These are phyloP conservation scores for Clitoria ternatea DNA, from an alignment of 306 rosid species.

Conservation along the genomic window DNA sequence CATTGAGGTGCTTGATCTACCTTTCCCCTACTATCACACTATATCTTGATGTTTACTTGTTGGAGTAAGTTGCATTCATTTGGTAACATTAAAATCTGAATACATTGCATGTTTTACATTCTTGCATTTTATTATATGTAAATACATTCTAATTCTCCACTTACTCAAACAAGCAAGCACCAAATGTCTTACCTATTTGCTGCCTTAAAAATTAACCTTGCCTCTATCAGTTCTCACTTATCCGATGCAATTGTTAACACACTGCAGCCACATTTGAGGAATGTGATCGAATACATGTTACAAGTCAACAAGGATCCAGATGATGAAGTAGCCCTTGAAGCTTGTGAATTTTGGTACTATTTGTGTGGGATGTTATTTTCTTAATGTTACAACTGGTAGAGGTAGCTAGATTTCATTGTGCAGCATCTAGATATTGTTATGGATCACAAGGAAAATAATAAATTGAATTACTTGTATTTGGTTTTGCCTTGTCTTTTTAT, in stretches of 20 bases:
- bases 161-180: constrained; percentile 7
- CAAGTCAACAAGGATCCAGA: constrained; percentile 94
- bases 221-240: constrained; percentile 8
- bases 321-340: constrained; percentile 96
- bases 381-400: constrained; percentile 6
- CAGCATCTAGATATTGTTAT: constrained; percentile 18
- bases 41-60: neutral
- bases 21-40: constrained; percentile 3
- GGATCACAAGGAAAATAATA: constrained; percentile 5
- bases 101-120: neutral
- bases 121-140: neutral
- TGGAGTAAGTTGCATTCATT: constrained; percentile 4
- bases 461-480: neutral
- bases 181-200: neutral
- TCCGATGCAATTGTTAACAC: constrained; percentile 33
- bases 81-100: neutral
- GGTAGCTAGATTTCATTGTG: constrained; percentile 12
- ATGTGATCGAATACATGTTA: constrained; percentile 88
- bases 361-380: neutral
- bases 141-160: neutral
- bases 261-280: constrained; percentile 85
- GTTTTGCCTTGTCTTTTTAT: neutral
- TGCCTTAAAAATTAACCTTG: constrained; percentile 3
- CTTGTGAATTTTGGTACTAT: constrained; percentile 97
- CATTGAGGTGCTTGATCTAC: constrained; percentile 9